Evolutionary conservation across 768 basidiomycete genomes (phyloP).

Genomic region (Pulveroboletus sp.): DNA sequence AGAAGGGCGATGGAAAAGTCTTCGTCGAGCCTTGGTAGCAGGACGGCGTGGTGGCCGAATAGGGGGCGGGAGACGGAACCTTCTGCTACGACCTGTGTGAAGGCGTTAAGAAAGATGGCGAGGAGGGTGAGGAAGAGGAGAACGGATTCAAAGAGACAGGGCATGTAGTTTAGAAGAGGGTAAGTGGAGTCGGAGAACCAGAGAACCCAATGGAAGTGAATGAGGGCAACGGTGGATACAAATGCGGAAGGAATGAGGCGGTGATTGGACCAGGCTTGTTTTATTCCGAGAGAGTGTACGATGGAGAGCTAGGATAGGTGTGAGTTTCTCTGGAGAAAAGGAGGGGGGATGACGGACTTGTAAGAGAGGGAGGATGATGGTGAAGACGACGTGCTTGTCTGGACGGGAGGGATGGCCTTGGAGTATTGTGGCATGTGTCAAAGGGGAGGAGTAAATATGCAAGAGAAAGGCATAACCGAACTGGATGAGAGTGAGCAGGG

Average conservation of each 20-base stretch:
- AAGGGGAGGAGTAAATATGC: constrained; percentile 66
- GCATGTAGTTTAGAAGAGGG: constrained; percentile 71
- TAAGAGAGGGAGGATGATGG: constrained; percentile 66
- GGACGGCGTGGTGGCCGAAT: constrained; percentile 43
- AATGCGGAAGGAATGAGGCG: constrained; percentile 69
- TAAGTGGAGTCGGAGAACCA: constrained; percentile 47
- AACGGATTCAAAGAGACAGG: constrained; percentile 65
- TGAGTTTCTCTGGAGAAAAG: background rate
- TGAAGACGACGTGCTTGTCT: constrained; percentile 69
- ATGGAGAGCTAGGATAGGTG: constrained; percentile 46
- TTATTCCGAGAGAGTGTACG: constrained; percentile 63
- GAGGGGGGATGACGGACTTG: constrained; percentile 44
- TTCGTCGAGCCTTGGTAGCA: constrained; percentile 58
- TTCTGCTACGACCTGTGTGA: constrained; percentile 64
- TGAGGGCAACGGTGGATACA: constrained; percentile 53
- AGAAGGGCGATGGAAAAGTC: constrained; percentile 70
- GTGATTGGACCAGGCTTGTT: constrained; percentile 57
- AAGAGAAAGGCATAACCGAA: constrained; percentile 75
- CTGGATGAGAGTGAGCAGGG: constrained; percentile 31
- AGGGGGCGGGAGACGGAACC: constrained; percentile 57
- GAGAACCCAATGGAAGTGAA: constrained; percentile 65
- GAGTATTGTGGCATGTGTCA: constrained; percentile 46
- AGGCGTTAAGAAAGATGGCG: constrained; percentile 55
- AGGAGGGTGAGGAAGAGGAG: constrained; percentile 55
- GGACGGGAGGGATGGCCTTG: constrained; percentile 55